These are phyloP conservation scores for Sanghuangporus weigelae DNA, from an alignment of 1,284 basidiomycete genomes.

Conservation along the genomic window DNA sequence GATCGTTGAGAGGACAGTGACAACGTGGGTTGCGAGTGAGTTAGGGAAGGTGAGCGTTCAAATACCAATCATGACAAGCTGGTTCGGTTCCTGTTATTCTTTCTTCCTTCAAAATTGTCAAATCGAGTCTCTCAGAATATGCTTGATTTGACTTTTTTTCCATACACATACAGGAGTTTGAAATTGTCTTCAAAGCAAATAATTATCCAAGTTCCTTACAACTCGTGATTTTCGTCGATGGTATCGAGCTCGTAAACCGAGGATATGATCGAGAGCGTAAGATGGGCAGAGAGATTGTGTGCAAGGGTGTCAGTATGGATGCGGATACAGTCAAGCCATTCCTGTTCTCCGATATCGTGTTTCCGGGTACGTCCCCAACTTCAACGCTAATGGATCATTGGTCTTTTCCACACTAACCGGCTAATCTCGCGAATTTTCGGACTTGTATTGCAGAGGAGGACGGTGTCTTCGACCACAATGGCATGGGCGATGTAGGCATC, in stretches of 20 bases:
- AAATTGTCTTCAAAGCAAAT: slow-evolving; percentile 7
- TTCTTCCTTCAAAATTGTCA: not conserved
- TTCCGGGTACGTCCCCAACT: not conserved
- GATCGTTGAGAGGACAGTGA: slow-evolving; percentile 4
- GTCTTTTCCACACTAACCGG: not conserved
- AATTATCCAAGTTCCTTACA: slow-evolving; percentile 6
- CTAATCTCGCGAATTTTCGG: not conserved
- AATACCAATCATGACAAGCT: not conserved
- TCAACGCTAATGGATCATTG: not conserved
- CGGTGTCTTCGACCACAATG: not conserved
- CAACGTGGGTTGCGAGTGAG: slow-evolving; percentile 15
- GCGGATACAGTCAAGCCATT: slow-evolving; percentile 12
- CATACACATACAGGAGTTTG: not conserved
- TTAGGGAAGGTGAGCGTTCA: slow-evolving; percentile 8
- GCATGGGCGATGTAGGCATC: slow-evolving; percentile 3
- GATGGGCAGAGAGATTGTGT: slow-evolving; percentile 13
- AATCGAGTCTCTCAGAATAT: not conserved
- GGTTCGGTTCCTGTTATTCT: not conserved
- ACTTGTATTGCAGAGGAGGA: not conserved
- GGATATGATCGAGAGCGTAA: slow-evolving; percentile 11
- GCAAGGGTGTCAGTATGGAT: slow-evolving; percentile 11
- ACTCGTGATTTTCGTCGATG: slow-evolving; percentile 12
- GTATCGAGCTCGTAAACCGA: slow-evolving; percentile 11
- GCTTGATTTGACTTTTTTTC: not conserved
- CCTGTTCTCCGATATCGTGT: slow-evolving; percentile 12